Evolutionary conservation across 192 early-diverging fungal genomes (phyloP).

Genomic region (Anaeromyces robustus): DNA sequence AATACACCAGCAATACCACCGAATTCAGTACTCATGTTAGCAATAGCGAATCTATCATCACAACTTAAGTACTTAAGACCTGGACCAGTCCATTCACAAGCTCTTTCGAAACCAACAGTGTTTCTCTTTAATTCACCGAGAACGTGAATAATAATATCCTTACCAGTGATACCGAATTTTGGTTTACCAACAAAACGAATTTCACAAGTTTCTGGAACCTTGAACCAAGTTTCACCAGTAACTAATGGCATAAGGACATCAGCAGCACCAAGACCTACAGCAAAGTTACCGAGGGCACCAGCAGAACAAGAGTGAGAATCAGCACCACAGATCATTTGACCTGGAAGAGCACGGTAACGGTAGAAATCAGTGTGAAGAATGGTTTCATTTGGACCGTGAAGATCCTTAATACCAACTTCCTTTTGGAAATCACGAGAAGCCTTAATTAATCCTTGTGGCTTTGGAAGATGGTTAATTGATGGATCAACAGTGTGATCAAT

Average conservation of each 20-base stretch:
- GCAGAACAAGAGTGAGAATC: slow-evolving; percentile 73
- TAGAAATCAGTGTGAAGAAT: slow-evolving; percentile 77
- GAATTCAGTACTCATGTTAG: slow-evolving; percentile 78
- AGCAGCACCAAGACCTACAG: slow-evolving; percentile 65
- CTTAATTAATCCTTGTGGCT: slow-evolving; percentile 48
- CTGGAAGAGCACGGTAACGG: slow-evolving; percentile 64
- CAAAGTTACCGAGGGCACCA: slow-evolving; percentile 59
- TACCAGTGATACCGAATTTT: slow-evolving; percentile 65
- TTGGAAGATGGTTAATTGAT: slow-evolving; percentile 50
- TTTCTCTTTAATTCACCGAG: slow-evolving; percentile 70
- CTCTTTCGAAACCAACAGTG: slow-evolving; percentile 64
- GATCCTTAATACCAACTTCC: slow-evolving; percentile 55
- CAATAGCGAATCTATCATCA: slow-evolving; percentile 64
- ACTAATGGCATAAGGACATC: slow-evolving; percentile 72
- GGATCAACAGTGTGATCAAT: slow-evolving; percentile 66
- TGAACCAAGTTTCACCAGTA: slow-evolving; percentile 67
- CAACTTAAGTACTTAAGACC: slow-evolving; percentile 65
- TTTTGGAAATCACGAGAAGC: slow-evolving; percentile 49
- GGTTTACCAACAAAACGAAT: slow-evolving; percentile 57
- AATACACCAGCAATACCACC: slow-evolving; percentile 73
- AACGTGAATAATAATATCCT: slow-evolving; percentile 65
- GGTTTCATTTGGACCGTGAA: slow-evolving; percentile 58
- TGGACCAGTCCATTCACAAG: slow-evolving; percentile 60
- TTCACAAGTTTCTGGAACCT: slow-evolving; percentile 66
- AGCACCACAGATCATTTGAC: slow-evolving; percentile 63